phyloP scores from a whole-genome alignment of 2,329 filamentous ascomycete genomes.

The Dactylellina parvicollis region DNA sequence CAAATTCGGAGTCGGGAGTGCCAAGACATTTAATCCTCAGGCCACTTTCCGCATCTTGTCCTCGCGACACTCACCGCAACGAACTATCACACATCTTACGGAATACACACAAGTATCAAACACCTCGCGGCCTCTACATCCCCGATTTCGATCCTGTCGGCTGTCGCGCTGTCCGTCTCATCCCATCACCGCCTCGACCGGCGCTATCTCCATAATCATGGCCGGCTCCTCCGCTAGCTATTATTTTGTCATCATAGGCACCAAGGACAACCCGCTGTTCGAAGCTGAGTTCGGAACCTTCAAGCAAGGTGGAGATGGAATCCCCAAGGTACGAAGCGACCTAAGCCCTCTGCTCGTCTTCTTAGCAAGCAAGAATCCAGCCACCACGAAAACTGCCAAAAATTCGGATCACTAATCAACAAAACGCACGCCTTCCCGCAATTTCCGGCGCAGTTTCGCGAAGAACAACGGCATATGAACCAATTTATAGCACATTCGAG shows the following conservation, averaged over 20 bases:
- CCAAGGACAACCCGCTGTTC: constrained; percentile 94
- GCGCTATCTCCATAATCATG: constrained; percentile 22
- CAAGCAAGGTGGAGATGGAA: constrained; percentile 92
- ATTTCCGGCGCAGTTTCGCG: constrained; percentile 69
- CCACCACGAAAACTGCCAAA: not conserved
- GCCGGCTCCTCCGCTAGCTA: constrained; percentile 65
- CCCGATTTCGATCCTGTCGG: constrained; percentile 9
- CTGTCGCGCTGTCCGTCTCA: constrained; percentile 23
- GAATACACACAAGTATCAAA: not conserved
- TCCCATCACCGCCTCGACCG: not conserved
- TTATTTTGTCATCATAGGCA: constrained; percentile 97
- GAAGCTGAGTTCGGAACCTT: constrained; percentile 97
- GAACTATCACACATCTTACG: not conserved
- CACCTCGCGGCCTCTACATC: constrained; percentile 1
- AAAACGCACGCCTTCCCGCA: constrained; percentile 28
- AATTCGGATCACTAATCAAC: constrained; percentile 50
- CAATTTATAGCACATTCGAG: constrained; percentile 96
- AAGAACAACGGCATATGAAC: constrained; percentile 91
- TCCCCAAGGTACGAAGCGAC: constrained; percentile 68
- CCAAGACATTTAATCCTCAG: constrained; percentile 51
- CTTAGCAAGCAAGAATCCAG: constrained; percentile 15
- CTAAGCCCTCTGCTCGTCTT: not conserved
- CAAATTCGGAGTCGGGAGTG: constrained; percentile 51
- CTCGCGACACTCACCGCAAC: constrained; percentile 11
- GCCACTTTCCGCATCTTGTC: constrained; percentile 52